Conservation (phyloP, 805 yeast species). For the Wickerhamomyces alni region DNA sequence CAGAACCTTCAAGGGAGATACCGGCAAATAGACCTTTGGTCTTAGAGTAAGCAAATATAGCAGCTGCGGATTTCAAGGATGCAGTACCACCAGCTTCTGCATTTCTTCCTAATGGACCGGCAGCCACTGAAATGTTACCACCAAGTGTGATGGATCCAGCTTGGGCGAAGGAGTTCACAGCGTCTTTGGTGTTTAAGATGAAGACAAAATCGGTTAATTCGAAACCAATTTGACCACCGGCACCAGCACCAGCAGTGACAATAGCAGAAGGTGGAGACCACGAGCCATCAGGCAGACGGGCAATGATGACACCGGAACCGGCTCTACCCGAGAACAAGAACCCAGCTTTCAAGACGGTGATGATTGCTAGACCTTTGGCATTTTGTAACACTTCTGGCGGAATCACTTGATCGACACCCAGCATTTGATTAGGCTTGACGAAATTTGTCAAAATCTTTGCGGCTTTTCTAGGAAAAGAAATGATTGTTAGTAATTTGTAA, state of each 20-base stretch:
- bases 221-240: slow-evolving; percentile 96
- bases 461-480: slow-evolving; percentile 55
- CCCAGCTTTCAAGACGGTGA: slow-evolving; percentile 96
- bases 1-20: slow-evolving; percentile 94
- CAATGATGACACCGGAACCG: slow-evolving; percentile 93
- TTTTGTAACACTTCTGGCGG: slow-evolving; percentile 83
- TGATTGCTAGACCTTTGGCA: slow-evolving; percentile 88
- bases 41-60: slow-evolving; percentile 89
- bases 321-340: slow-evolving; percentile 95
- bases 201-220: slow-evolving; percentile 95
- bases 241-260: slow-evolving; percentile 96
- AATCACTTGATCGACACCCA: slow-evolving; percentile 83
- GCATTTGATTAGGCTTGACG: slow-evolving; percentile 88
- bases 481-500: neutral
- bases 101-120: slow-evolving; percentile 95
- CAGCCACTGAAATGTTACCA: slow-evolving; percentile 91
- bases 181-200: slow-evolving; percentile 77
- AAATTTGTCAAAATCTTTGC: slow-evolving; percentile 87
- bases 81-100: slow-evolving; percentile 98
- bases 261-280: slow-evolving; percentile 99
- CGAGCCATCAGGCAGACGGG: slow-evolving; percentile 86
- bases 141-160: slow-evolving; percentile 92
- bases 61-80: slow-evolving; percentile 78
- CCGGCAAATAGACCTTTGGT: slow-evolving; percentile 97
- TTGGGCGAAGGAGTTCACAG: slow-evolving; percentile 91